Percentiles rank a stretch among this genome's conserved stretches.
phyloP scores from a whole-genome alignment of 2,329 filamentous ascomycete genomes.

The Colletotrichum gloeosporioides region DNA sequence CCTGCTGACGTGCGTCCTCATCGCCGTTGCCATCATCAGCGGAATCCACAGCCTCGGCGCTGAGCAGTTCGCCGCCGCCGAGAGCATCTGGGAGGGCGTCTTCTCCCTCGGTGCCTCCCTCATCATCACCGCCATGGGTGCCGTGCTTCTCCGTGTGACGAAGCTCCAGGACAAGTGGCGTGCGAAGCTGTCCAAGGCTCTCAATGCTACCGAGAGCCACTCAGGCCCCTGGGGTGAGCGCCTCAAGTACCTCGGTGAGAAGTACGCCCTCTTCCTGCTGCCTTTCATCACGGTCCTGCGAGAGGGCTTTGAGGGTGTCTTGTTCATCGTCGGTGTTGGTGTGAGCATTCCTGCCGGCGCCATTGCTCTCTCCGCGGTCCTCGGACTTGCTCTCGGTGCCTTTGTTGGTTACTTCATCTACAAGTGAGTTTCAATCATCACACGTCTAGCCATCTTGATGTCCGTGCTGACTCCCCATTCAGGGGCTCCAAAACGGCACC shows the following conservation, averaged over 20 bases:
- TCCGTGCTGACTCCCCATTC: constrained; percentile 47
- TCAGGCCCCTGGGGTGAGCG: constrained; percentile 9
- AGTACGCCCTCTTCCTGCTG: constrained; percentile 78
- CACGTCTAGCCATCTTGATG: no score
- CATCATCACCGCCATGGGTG: constrained; percentile 70
- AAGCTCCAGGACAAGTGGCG: constrained; percentile 74
- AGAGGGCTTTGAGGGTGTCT: constrained; percentile 78
- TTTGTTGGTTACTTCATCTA: constrained; percentile 74
- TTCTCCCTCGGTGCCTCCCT: constrained; percentile 65
- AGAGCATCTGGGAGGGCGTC: constrained; percentile 70
- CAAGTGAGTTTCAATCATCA: constrained; percentile 51
- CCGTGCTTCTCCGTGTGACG: constrained; percentile 67
- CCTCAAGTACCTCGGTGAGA: constrained; percentile 49
- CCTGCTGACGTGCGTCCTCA: constrained; percentile 20
- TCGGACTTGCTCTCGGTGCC: constrained; percentile 67
- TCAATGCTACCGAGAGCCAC: constrained; percentile 31
- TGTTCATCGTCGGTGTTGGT: constrained; percentile 81
- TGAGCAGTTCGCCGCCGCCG: constrained; percentile 61
- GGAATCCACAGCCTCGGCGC: constrained; percentile 58
- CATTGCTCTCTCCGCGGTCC: constrained; percentile 73
- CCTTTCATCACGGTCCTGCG: constrained; percentile 80
- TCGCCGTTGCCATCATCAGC: constrained; percentile 23
- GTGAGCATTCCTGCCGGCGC: constrained; percentile 71
- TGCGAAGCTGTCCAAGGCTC: constrained; percentile 64
- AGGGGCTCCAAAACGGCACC: constrained; percentile 34